Percentiles rank a stretch among this genome's conserved stretches.
Evolutionary conservation across 2,329 filamentous ascomycete species (phyloP).

Genomic region (Cytospora paraplurivora): DNA sequence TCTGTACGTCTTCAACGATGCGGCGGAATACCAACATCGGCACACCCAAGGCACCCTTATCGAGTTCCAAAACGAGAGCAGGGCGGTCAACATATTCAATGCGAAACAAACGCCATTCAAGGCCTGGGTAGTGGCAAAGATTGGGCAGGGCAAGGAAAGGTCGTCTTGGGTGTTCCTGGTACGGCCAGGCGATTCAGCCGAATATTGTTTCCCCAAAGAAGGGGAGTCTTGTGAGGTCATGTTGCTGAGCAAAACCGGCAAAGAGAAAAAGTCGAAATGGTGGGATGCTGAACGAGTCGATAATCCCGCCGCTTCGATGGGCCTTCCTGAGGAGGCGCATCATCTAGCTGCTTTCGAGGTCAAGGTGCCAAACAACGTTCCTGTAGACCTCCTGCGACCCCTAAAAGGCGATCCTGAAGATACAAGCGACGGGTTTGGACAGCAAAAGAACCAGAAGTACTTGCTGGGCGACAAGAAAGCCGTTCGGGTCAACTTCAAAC

Average conservation of each 20-base stretch:
- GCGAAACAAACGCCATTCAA: slow-evolving; percentile 12
- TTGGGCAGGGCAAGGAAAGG: slow-evolving; percentile 14
- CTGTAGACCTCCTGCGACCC: slow-evolving; percentile 6
- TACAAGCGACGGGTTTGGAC: neutral
- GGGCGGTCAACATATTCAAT: slow-evolving; percentile 25
- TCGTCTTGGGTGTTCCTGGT: slow-evolving; percentile 27
- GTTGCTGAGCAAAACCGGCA: slow-evolving; percentile 21
- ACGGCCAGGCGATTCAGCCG: slow-evolving; percentile 19
- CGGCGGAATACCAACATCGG: slow-evolving; percentile 22
- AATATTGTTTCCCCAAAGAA: slow-evolving; percentile 23
- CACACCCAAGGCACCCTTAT: slow-evolving; percentile 23
- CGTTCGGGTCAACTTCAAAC: slow-evolving; percentile 19
- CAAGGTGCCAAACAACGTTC: slow-evolving; percentile 21
- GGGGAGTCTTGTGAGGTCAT: slow-evolving; percentile 25
- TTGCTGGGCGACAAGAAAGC: slow-evolving; percentile 22
- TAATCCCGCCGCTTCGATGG: slow-evolving; percentile 24
- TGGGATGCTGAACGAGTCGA: slow-evolving; percentile 27
- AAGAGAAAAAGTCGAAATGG: slow-evolving; percentile 16
- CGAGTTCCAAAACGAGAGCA: slow-evolving; percentile 25
- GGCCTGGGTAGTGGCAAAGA: slow-evolving; percentile 23
- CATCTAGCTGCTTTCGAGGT: slow-evolving; percentile 25
- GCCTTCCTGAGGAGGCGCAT: slow-evolving; percentile 15
- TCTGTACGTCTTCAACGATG: slow-evolving; percentile 24
- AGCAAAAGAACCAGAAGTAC: slow-evolving; percentile 3
- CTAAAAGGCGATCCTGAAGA: slow-evolving; percentile 24